Base-by-base conservation (phyloP, 2,329 filamentous ascomycete genomes). In the Didymella pinodella region DNA sequence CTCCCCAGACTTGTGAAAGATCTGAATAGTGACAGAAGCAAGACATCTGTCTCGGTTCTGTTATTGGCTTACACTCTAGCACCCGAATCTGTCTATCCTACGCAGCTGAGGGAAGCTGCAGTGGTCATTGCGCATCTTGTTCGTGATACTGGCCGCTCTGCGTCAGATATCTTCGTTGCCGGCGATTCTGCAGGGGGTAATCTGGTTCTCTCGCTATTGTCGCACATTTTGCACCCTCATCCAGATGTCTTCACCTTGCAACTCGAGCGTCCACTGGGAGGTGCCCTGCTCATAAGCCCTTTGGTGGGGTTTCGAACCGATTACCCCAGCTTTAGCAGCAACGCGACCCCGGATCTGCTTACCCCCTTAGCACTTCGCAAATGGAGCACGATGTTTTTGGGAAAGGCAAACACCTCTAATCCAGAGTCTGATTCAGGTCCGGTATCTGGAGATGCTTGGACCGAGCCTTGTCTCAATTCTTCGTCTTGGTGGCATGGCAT, bases 151-250 rank as follows among this genome's bases (percentile, higher is more conserved):
- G 48, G 45, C 12, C 59, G 56, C 45, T 59, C 61, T 6, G 57
- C 64, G n/a, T 61, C 54, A 1, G 49, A 48, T 2, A 64, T 71
- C 7, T 45, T 67, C 25, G 8, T 67, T 3, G 56, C 61, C 2
- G 61, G 61, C 6, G 61, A 64, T 40, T 64, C 61, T 14, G 58
- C 61, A 28, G 61, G 61, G 12, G 61, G 51, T 0, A 62, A 61
- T 48, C 48, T 73, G 10, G 58, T 57, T 2, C 12, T 72, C 10
- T 49, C 61, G n/a, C 36, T 73, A 0, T 59, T 73, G 2, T 69
- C 69, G 16, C 70, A 73, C 52, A 18, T 71, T 2, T 56, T 71
- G 6, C 65, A 71, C 46, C 66, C 68, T 10, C 67, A 67, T 45
- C 64, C 66, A 22, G 54, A 66, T n/a, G 59, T 69, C 1, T 48